These are phyloP conservation scores for Lachnellula cervina DNA, from an alignment of 2,329 filamentous ascomycete genomes.

Conservation along the genomic window DNA sequence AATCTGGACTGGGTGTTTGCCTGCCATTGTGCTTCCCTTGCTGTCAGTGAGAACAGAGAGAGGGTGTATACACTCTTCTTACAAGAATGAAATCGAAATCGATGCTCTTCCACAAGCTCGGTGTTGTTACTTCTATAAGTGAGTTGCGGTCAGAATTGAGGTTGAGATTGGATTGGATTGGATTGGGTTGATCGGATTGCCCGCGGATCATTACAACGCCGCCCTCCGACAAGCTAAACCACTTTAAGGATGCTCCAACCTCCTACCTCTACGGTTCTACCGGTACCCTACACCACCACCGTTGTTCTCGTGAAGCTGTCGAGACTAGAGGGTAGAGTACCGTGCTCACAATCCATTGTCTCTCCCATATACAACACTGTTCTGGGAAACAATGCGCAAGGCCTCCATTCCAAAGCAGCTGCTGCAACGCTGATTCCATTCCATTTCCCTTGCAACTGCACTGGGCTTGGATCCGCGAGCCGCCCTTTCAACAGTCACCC, in stretches of 20 bases:
- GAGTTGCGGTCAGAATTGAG: too few relatives aligned
- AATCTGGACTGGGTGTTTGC: slow-evolving; percentile 50
- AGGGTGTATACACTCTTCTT: neutral
- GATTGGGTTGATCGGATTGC: too few relatives aligned
- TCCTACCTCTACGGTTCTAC: too few relatives aligned
- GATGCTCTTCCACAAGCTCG: neutral
- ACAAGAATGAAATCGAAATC: neutral
- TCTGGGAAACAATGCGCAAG: neutral
- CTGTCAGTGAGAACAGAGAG: slow-evolving; percentile 5
- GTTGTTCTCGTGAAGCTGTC: too few relatives aligned
- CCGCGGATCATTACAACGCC: neutral
- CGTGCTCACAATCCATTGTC: neutral
- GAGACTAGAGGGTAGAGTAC: too few relatives aligned
- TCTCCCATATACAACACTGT: neutral
- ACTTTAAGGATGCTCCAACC: neutral
- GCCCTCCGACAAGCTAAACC: neutral
- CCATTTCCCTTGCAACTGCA: too few relatives aligned
- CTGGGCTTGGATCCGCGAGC: too few relatives aligned
- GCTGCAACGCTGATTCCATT: neutral
- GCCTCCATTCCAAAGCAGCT: neutral
- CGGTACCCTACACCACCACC: too few relatives aligned
- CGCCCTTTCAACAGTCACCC: neutral
- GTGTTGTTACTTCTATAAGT: neutral
- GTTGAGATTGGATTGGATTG: too few relatives aligned
- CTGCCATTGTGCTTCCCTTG: slow-evolving; percentile 26